Percentiles rank a stretch among this genome's conserved stretches.
These are phyloP conservation scores for Talaromyces nanjingensis DNA, from an alignment of 495 filamentous ascomycete genomes.

Conservation along the genomic window DNA sequence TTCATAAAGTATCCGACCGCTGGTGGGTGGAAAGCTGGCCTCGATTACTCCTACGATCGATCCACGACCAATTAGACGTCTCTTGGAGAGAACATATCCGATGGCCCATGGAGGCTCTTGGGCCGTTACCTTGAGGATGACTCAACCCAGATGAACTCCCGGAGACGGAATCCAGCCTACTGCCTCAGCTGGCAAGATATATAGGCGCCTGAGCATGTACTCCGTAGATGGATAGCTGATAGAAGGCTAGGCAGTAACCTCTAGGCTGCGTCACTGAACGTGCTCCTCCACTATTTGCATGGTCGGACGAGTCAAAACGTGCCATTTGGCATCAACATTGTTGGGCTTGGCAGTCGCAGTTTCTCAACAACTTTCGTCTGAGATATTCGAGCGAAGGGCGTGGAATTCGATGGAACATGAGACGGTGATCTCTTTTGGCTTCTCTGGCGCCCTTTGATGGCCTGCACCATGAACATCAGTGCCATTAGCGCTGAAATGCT, in stretches of 20 bases:
- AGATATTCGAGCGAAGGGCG: neutral
- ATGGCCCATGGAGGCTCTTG: conserved; percentile 7
- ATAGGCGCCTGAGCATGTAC: neutral
- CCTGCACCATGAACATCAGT: neutral
- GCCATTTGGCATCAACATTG: neutral
- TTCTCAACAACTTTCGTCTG: neutral
- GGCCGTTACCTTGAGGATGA: neutral
- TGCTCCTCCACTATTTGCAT: neutral
- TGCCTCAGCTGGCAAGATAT: neutral
- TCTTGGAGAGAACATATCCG: conserved; percentile 6
- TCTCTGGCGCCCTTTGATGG: neutral
- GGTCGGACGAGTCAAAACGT: neutral
- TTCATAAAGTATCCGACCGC: conserved; percentile 28
- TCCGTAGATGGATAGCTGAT: neutral
- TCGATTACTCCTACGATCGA: conserved; percentile 13
- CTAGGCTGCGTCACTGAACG: neutral
- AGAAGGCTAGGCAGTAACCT: neutral
- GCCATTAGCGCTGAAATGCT: neutral
- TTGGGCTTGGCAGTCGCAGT: neutral
- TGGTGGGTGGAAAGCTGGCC: conserved; percentile 35
- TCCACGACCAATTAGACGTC: neutral
- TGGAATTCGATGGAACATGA: neutral
- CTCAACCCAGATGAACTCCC: neutral
- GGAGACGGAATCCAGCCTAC: neutral
- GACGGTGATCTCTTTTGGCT: neutral